phyloP scores from a whole-genome alignment of 495 filamentous ascomycete genomes.

The Oidiodendron maius region DNA sequence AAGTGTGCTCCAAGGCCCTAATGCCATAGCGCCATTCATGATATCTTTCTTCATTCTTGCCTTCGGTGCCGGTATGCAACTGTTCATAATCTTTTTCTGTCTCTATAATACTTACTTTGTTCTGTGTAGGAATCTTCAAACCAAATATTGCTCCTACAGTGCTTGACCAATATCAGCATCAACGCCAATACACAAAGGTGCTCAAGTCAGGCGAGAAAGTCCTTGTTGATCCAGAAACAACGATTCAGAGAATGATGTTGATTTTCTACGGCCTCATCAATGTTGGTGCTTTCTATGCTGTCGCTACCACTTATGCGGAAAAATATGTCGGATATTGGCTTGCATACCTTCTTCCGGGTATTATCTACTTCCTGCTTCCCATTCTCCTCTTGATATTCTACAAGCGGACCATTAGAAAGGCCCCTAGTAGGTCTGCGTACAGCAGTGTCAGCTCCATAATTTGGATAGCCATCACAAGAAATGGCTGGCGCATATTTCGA shows the following conservation, averaged over 20 bases:
- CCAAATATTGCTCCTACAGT: conserved; percentile 59
- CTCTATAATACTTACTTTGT: neutral
- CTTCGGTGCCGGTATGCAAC: conserved; percentile 43
- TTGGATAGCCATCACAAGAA: conserved; percentile 40
- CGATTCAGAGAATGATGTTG: conserved; percentile 60
- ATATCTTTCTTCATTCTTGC: conserved; percentile 51
- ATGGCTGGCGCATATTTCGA: conserved; percentile 46
- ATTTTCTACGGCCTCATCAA: conserved; percentile 75
- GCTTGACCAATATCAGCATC: conserved; percentile 64
- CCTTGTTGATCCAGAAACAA: conserved; percentile 69
- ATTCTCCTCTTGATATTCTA: conserved; percentile 43
- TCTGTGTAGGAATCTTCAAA: conserved; percentile 61
- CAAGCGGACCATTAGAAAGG: conserved; percentile 39
- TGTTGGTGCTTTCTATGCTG: conserved; percentile 58
- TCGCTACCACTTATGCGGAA: conserved; percentile 36
- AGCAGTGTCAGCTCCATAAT: conserved; percentile 47
- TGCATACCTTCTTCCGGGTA: conserved; percentile 60
- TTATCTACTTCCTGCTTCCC: conserved; percentile 51
- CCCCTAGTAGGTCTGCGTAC: conserved; percentile 48
- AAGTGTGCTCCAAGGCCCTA: conserved; percentile 44
- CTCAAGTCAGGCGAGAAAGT: conserved; percentile 65
- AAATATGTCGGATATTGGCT: conserved; percentile 62
- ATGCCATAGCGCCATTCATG: conserved; percentile 51
- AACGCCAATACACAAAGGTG: conserved; percentile 51
- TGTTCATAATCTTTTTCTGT: neutral